Conservation (phyloP, 352 stramenopile genomes). For the Phytophthora brassicae region DNA sequence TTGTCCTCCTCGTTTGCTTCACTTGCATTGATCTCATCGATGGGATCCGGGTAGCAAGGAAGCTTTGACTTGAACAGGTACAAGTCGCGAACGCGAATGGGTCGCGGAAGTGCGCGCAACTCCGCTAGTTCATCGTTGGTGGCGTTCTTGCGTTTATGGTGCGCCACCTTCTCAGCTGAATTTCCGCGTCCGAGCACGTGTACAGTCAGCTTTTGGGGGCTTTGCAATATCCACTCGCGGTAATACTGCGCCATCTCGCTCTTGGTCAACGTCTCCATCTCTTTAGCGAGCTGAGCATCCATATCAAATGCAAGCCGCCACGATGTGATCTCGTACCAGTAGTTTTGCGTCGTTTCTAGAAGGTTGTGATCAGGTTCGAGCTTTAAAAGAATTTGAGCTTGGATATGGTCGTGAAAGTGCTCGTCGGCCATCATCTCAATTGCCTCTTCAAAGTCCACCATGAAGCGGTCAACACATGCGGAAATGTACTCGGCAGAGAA, state of each 20-base stretch:
- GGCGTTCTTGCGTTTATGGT: slow-evolving; percentile 36
- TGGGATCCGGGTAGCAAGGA: slow-evolving; percentile 46
- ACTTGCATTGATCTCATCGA: slow-evolving; percentile 40
- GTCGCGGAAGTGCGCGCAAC: slow-evolving; percentile 21
- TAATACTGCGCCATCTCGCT: slow-evolving; percentile 63
- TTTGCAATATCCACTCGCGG: slow-evolving; percentile 60
- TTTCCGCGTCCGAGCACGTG: slow-evolving; percentile 66
- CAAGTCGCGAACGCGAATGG: slow-evolving; percentile 53
- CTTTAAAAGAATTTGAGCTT: slow-evolving; percentile 80
- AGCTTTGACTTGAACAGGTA: slow-evolving; percentile 69
- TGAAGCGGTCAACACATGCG: slow-evolving; percentile 67
- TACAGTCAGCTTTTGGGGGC: slow-evolving; percentile 64
- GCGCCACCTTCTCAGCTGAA: slow-evolving; percentile 35
- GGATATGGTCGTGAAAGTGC: slow-evolving; percentile 78
- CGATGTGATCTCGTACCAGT: slow-evolving; percentile 82
- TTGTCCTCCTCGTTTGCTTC: slow-evolving; percentile 24
- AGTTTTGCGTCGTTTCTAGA: slow-evolving; percentile 71
- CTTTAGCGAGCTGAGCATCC: slow-evolving; percentile 65
- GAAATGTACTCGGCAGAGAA: slow-evolving; percentile 69
- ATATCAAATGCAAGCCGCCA: slow-evolving; percentile 75
- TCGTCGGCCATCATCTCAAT: slow-evolving; percentile 70
- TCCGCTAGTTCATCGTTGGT: slow-evolving; percentile 29
- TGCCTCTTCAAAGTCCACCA: slow-evolving; percentile 76
- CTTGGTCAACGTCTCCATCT: slow-evolving; percentile 72
- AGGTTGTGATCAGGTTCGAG: slow-evolving; percentile 82